Conservation (phyloP, 805 yeast species). For the Wickerhamomyces ciferrii region DNA sequence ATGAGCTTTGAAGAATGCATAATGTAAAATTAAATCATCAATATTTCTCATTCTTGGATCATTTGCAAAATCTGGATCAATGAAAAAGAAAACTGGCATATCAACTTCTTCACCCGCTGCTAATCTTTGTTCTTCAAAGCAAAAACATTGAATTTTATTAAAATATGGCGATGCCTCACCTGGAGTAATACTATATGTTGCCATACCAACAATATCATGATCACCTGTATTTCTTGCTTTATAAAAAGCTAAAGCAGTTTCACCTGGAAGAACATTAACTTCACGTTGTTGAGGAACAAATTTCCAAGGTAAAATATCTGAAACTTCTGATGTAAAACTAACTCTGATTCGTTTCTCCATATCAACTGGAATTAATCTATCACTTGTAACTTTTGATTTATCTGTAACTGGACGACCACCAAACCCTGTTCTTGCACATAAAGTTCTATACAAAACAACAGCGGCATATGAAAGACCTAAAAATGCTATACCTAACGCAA, state of each 20-base stretch:
- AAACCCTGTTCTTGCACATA: conserved; percentile 94
- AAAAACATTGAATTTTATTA: conserved; percentile 95
- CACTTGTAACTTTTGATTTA: conserved; percentile 71
- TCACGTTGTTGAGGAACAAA: conserved; percentile 93
- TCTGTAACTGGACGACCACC: conserved; percentile 96
- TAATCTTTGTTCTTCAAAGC: conserved; percentile 93
- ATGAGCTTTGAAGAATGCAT: conserved; percentile 76
- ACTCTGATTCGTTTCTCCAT: conserved; percentile 75
- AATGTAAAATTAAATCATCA: conserved; percentile 85
- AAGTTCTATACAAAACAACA: conserved; percentile 86
- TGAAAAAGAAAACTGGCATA: conserved; percentile 97
- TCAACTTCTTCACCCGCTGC: conserved; percentile 97
- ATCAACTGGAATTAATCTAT: conserved; percentile 83
- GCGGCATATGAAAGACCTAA: conserved; percentile 82
- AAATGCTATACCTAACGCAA: conserved; percentile 65
- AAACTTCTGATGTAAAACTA: conserved; percentile 89
- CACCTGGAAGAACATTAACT: conserved; percentile 92
- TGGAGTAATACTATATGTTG: conserved; percentile 94
- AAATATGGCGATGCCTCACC: conserved; percentile 96
- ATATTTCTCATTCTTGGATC: conserved; percentile 91
- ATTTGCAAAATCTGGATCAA: conserved; percentile 91
- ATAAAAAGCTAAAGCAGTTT: conserved; percentile 94
- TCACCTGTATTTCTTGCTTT: conserved; percentile 83
- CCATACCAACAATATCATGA: conserved; percentile 96
- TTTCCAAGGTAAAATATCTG: conserved; percentile 89